phyloP scores from a whole-genome alignment of 331 rosid species.

The Spiraea crenata region DNA sequence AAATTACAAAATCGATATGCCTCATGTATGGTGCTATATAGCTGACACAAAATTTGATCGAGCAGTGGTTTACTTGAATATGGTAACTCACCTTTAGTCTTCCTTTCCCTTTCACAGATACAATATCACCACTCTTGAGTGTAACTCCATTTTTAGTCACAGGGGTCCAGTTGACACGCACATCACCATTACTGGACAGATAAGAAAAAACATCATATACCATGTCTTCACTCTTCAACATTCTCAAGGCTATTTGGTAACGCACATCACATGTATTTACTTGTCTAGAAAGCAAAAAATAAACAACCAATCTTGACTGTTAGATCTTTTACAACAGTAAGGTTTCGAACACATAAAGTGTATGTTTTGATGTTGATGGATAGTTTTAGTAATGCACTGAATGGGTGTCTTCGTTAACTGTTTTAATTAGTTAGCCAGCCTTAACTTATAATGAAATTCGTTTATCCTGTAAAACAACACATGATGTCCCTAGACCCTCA shows the following conservation, averaged over 20 bases:
- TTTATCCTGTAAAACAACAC: not conserved
- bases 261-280: not conserved
- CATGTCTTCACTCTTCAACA: not conserved
- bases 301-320: not conserved
- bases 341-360: not conserved
- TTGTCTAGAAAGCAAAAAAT: not conserved
- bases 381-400: no score
- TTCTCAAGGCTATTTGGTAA: not conserved
- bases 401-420: no score
- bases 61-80: constrained; percentile 20
- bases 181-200: constrained; percentile 65
- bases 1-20: not conserved
- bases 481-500: not conserved
- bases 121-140: constrained; percentile 78
- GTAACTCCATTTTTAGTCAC: constrained; percentile 67
- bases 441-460: not conserved
- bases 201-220: not conserved
- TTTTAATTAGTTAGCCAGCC: no score
- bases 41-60: constrained; percentile 13
- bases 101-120: constrained; percentile 82
- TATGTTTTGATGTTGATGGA: not conserved
- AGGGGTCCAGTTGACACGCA: constrained; percentile 81
- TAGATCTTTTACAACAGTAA: not conserved
- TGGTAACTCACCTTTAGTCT: constrained; percentile 63
- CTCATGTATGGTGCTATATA: not conserved